These are phyloP conservation scores for Xylariomycetidae sp. DNA, from an alignment of 2,329 filamentous ascomycete genomes.

Conservation along the genomic window DNA sequence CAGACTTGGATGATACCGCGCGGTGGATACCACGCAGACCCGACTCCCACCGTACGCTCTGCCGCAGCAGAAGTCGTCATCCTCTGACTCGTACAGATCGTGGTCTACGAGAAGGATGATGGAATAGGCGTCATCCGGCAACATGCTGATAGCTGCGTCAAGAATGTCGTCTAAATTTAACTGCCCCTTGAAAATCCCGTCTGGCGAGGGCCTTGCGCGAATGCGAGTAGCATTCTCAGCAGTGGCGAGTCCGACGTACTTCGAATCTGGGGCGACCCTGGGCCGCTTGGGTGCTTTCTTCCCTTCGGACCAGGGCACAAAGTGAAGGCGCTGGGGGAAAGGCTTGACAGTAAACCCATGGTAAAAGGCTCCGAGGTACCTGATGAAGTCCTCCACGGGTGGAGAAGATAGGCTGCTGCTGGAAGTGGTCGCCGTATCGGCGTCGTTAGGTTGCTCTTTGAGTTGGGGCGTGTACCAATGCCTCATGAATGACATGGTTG, in stretches of 20 bases:
- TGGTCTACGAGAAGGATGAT: conserved; percentile 53
- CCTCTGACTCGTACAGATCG: conserved; percentile 62
- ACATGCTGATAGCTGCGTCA: conserved; percentile 47
- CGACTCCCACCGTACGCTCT: conserved; percentile 61
- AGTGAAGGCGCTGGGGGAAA: conserved; percentile 36
- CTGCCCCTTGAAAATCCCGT: conserved; percentile 43
- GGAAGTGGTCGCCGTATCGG: too few species aligned
- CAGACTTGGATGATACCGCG: conserved; percentile 55
- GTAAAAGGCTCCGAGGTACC: conserved; percentile 44
- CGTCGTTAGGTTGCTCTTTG: too few species aligned
- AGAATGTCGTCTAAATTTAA: conserved; percentile 59
- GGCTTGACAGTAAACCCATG: conserved; percentile 46
- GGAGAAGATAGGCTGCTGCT: conserved; percentile 15
- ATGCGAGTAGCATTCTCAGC: conserved; percentile 40
- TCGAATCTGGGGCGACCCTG: too few species aligned
- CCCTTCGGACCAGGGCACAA: conserved; percentile 42
- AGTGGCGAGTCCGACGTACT: conserved; percentile 41
- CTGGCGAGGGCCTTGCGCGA: conserved; percentile 42
- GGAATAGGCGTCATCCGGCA: conserved; percentile 56
- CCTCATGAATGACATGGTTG: conserved; percentile 32
- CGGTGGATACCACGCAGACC: conserved; percentile 56
- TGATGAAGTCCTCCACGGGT: conserved; percentile 23
- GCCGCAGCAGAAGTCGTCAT: conserved; percentile 64
- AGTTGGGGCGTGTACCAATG: conserved; percentile 35
- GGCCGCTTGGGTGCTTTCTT: conserved; percentile 9